These are phyloP conservation scores for Fomitopsis palustris DNA, from an alignment of 1,284 basidiomycete species.

Conservation along the genomic window DNA sequence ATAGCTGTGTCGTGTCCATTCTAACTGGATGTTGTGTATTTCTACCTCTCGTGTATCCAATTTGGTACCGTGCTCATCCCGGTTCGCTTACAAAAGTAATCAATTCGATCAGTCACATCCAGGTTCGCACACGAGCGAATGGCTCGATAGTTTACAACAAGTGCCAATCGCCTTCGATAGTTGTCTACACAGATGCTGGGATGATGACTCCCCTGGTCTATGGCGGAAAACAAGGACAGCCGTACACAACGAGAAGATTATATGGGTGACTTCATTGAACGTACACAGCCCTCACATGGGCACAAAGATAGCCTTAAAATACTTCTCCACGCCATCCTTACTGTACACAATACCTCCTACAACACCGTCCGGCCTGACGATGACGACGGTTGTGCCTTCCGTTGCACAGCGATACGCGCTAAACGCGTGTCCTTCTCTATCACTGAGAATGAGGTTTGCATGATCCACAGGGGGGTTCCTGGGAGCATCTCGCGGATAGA, in stretches of 20 bases:
- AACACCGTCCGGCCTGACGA: conserved; percentile 36
- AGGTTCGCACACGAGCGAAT: too few relatives aligned
- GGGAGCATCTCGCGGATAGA: conserved; percentile 6
- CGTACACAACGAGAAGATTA: too few relatives aligned
- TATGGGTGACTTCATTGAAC: too few relatives aligned
- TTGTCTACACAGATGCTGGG: too few relatives aligned
- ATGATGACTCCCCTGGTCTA: too few relatives aligned
- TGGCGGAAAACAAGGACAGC: too few relatives aligned
- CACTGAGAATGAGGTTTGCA: conserved; percentile 8
- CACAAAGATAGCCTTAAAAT: too few relatives aligned
- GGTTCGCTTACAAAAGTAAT: not conserved
- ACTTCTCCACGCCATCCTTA: conserved; percentile 24
- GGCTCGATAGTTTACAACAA: too few relatives aligned
- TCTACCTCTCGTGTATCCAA: not conserved
- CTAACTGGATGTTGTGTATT: not conserved
- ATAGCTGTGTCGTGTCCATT: not conserved
- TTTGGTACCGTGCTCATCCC: not conserved
- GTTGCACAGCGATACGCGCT: conserved; percentile 16
- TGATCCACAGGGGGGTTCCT: conserved; percentile 15
- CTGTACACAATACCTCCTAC: conserved; percentile 32
- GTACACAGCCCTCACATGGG: too few relatives aligned
- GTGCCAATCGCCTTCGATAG: too few relatives aligned
- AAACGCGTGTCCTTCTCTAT: conserved; percentile 20
- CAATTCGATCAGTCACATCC: not conserved
- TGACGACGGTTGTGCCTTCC: conserved; percentile 16